These are phyloP conservation scores for Leccinum fibrillosum DNA, from an alignment of 768 basidiomycete species.

Conservation along the genomic window DNA sequence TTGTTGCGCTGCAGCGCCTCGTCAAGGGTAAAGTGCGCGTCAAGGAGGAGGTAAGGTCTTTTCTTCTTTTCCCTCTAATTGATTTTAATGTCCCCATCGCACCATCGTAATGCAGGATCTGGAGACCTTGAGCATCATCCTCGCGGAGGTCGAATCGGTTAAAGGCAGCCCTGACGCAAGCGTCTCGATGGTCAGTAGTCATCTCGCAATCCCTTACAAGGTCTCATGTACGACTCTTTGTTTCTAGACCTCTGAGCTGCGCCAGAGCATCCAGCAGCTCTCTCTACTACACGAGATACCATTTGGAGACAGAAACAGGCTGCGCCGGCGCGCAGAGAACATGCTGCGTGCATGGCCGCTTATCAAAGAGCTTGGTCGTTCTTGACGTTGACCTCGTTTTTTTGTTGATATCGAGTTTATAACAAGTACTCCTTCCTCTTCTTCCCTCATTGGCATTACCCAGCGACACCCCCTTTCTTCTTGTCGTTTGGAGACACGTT, in stretches of 20 bases:
- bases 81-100: background rate
- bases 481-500: background rate
- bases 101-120: slow-evolving; percentile 17
- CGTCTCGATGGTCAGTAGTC: slow-evolving; percentile 15
- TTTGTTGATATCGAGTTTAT: background rate
- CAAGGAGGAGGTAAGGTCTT: slow-evolving; percentile 18
- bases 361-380: background rate
- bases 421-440: background rate
- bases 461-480: background rate
- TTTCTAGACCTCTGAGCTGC: slow-evolving; percentile 19
- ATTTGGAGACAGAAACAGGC: slow-evolving; percentile 26
- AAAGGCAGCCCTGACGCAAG: slow-evolving; percentile 10
- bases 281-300: slow-evolving; percentile 28
- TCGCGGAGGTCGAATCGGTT: slow-evolving; percentile 31
- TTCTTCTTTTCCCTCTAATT: background rate
- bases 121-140: slow-evolving; percentile 24
- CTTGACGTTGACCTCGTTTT: too few species aligned
- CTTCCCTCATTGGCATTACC: background rate
- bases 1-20: slow-evolving; percentile 27
- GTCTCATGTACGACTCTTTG: background rate
- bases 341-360: slow-evolving; percentile 17
- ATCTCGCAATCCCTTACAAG: background rate
- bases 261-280: slow-evolving; percentile 22
- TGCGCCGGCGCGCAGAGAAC: slow-evolving; percentile 21
- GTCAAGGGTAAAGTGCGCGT: slow-evolving; percentile 27